Evolutionary conservation across 352 stramenopile genomes (phyloP).

Genomic region (Pythium brachiatum): DNA sequence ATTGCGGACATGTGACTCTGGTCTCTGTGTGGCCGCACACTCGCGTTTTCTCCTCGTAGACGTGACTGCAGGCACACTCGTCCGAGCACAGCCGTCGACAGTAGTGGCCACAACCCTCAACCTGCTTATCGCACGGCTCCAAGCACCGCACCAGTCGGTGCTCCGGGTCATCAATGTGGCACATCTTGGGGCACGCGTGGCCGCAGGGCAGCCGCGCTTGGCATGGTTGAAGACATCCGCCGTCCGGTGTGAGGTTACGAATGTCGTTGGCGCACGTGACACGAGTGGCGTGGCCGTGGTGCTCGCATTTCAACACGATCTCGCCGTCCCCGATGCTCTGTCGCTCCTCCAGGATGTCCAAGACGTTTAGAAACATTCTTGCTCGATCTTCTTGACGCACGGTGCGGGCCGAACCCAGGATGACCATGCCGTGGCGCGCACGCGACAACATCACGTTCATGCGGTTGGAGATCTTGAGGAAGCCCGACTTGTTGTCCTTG

Average conservation of each 20-base stretch:
- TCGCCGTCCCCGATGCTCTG: slow-evolving; percentile 22
- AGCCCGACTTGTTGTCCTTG: slow-evolving; percentile 54
- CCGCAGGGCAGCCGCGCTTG: slow-evolving; percentile 44
- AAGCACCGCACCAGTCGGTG: slow-evolving; percentile 49
- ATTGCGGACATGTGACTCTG: slow-evolving; percentile 4
- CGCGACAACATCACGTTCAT: slow-evolving; percentile 69
- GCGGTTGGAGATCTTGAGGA: slow-evolving; percentile 66
- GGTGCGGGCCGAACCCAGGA: slow-evolving; percentile 50
- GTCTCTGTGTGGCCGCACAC: slow-evolving; percentile 45
- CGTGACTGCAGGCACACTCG: slow-evolving; percentile 45
- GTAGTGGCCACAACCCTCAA: slow-evolving; percentile 45
- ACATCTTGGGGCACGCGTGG: slow-evolving; percentile 52
- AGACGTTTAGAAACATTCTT: slow-evolving; percentile 48
- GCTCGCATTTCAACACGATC: slow-evolving; percentile 20
- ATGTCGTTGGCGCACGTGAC: slow-evolving; percentile 12
- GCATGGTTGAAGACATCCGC: slow-evolving; percentile 61
- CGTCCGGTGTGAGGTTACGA: slow-evolving; percentile 50
- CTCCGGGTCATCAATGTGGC: slow-evolving; percentile 51
- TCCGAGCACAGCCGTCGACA: slow-evolving; percentile 60
- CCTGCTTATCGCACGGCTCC: slow-evolving; percentile 52
- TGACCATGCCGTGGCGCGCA: slow-evolving; percentile 51
- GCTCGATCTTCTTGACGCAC: slow-evolving; percentile 34
- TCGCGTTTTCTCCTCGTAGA: slow-evolving; percentile 38
- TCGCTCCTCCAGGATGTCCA: slow-evolving; percentile 45
- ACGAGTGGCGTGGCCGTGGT: slow-evolving; percentile 39